These are phyloP conservation scores for Ophiostoma populinum DNA, from an alignment of 2,329 filamentous ascomycete species.

Conservation along the genomic window DNA sequence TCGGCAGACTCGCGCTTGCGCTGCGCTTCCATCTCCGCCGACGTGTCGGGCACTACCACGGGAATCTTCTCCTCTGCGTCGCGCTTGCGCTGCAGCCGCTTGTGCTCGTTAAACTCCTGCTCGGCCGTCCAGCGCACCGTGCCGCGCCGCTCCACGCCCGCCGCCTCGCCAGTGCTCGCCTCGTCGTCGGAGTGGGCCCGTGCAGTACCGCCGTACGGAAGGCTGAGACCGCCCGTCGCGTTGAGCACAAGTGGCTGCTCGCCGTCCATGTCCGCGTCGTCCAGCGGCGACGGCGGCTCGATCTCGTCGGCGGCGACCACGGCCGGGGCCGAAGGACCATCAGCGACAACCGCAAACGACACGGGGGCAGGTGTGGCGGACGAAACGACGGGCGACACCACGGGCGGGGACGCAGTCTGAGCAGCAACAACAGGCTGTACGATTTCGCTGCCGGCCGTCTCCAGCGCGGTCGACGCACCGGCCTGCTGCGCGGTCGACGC, in stretches of 20 bases:
- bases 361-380: not conserved
- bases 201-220: constrained; percentile 7
- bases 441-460: no score
- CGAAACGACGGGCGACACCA: not conserved
- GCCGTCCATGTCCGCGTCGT: constrained; percentile 21
- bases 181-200: not conserved
- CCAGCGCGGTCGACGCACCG: no score
- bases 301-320: constrained; percentile 1
- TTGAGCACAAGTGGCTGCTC: constrained; percentile 3
- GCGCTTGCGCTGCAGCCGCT: constrained; percentile 25
- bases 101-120: constrained; percentile 24
- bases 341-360: not conserved
- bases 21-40: constrained; percentile 12
- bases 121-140: constrained; percentile 16
- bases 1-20: constrained; percentile 24
- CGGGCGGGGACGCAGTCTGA: no score
- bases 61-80: constrained; percentile 38
- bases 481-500: not conserved
- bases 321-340: not conserved
- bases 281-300: constrained; percentile 19
- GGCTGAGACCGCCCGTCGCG: constrained; percentile 7
- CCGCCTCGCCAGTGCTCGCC: constrained; percentile 4
- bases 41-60: constrained; percentile 17
- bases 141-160: constrained; percentile 9
- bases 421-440: no score